A percentile compares a stretch with the other conserved stretches of the same genome.
Evolutionary conservation across 768 basidiomycete species (phyloP).

Genomic region (Russula lepida): DNA sequence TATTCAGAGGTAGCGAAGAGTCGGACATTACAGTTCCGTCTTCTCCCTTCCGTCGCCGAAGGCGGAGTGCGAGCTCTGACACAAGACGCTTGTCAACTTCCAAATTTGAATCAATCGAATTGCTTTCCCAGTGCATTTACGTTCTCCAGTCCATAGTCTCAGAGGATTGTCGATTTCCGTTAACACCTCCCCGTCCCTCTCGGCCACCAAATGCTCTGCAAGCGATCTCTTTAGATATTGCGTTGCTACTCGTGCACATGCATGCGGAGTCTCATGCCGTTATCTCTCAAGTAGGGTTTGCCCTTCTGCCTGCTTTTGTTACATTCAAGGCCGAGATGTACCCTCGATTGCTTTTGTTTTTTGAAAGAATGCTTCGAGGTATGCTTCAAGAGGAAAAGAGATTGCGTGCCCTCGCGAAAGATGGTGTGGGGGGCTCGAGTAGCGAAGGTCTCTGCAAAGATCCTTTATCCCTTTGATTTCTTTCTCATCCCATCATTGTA

Average conservation of each 20-base stretch:
- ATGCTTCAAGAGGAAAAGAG: conserved; percentile 41
- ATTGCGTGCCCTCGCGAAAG: conserved; percentile 20
- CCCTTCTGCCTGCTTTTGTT: conserved; percentile 65
- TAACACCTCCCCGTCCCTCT: conserved; percentile 47
- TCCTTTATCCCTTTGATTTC: not conserved
- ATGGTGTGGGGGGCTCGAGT: not conserved
- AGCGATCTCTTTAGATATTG: conserved; percentile 60
- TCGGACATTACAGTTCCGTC: not conserved
- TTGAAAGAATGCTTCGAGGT: conserved; percentile 52
- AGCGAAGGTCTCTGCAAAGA: conserved; percentile 3
- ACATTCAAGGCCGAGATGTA: conserved; percentile 60
- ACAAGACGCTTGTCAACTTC: conserved; percentile 44
- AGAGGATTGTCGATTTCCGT: conserved; percentile 66
- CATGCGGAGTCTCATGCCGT: conserved; percentile 45
- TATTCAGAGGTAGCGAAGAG: conserved; percentile 1
- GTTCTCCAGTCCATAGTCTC: conserved; percentile 54
- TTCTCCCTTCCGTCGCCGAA: conserved; percentile 40
- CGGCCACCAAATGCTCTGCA: conserved; percentile 75
- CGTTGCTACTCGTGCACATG: conserved; percentile 51
- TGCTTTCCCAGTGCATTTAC: conserved; percentile 51
- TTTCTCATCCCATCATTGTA: not conserved
- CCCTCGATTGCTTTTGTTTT: conserved; percentile 54
- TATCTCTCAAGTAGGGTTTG: conserved; percentile 53
- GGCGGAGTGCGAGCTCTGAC: conserved; percentile 32
- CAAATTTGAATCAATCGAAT: conserved; percentile 36